Evolutionary conservation across 441 rosid genomes (phyloP).

Genomic region (Kokia cookei): DNA sequence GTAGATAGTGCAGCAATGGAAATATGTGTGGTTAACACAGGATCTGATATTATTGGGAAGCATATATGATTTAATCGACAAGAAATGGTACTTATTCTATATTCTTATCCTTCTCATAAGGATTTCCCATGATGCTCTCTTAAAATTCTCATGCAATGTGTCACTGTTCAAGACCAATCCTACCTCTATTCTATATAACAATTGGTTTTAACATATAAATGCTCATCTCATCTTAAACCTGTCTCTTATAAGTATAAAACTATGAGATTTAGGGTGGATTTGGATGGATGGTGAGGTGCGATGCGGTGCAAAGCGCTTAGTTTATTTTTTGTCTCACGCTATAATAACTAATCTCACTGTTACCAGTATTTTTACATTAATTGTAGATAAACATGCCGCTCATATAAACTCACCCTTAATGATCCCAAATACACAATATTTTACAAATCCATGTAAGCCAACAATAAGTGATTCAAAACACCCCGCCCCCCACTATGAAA

Average conservation of each 20-base stretch:
- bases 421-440: no score
- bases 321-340: no score
- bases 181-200: background rate
- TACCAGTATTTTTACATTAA: no score
- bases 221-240: background rate
- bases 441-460: no score
- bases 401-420: no score
- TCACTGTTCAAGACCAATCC: background rate
- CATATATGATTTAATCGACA: background rate
- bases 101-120: background rate
- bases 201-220: background rate
- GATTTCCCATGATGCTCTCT: background rate
- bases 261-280: no score
- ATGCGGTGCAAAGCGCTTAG: no score
- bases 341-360: no score
- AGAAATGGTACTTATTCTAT: conserved; percentile 12
- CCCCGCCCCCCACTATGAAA: background rate
- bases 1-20: background rate
- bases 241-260: no score
- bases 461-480: background rate
- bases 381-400: no score
- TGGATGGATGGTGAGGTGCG: no score
- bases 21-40: background rate
- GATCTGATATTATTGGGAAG: conserved; percentile 4
- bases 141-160: background rate